These are phyloP conservation scores for Ogataea ramenticola DNA, from an alignment of 805 yeast genomes.

Conservation along the genomic window DNA sequence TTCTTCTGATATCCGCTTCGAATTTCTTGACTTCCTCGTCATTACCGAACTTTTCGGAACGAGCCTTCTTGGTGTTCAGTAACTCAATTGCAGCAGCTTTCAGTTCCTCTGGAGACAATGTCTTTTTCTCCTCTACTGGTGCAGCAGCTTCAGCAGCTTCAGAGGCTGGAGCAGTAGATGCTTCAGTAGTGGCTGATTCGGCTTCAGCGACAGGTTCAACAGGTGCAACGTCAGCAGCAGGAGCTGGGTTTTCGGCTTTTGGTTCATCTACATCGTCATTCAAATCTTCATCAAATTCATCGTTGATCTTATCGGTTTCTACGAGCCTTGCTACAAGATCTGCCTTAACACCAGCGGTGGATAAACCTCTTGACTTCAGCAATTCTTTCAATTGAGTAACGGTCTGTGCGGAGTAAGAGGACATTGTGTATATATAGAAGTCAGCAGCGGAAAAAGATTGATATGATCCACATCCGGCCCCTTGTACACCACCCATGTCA, in stretches of 20 bases:
- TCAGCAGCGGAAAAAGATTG: too few relatives aligned
- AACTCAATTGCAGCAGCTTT: conserved; percentile 62
- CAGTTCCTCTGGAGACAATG: conserved; percentile 58
- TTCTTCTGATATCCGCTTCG: conserved; percentile 57
- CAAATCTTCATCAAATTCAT: conserved; percentile 18
- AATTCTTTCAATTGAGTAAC: conserved; percentile 81
- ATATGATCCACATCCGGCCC: too few relatives aligned
- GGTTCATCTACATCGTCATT: conserved; percentile 2
- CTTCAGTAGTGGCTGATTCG: conserved; percentile 12
- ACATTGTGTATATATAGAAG: conserved; percentile 25
- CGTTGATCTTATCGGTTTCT: conserved; percentile 41
- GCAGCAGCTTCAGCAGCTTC: conserved; percentile 12
- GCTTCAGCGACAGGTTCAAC: conserved; percentile 8
- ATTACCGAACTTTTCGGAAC: conserved; percentile 75
- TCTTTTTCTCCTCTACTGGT: conserved; percentile 15
- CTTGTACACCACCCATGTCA: too few relatives aligned
- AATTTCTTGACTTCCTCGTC: conserved; percentile 40
- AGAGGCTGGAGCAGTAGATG: conserved; percentile 12
- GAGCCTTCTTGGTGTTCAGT: conserved; percentile 55
- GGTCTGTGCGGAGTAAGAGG: conserved; percentile 55
- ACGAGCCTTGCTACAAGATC: conserved; percentile 63
- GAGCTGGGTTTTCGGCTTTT: conserved; percentile 9
- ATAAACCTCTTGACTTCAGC: conserved; percentile 58
- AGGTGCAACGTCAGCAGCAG: conserved; percentile 9
- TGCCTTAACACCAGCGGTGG: conserved; percentile 73